phyloP scores from a whole-genome alignment of 345 rosid species.

The Eucalyptus brandiana region DNA sequence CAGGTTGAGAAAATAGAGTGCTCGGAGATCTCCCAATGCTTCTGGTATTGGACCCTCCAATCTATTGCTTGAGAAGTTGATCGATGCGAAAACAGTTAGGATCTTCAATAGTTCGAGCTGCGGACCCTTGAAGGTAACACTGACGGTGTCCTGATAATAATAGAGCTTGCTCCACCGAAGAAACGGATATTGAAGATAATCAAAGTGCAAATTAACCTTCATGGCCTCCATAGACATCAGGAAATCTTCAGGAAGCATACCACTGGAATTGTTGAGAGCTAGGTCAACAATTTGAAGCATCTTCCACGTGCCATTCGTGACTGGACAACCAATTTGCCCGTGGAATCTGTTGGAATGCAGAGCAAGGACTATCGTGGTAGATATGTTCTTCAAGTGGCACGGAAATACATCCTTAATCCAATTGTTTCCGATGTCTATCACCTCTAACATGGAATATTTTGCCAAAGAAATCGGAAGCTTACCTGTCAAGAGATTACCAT shows the following conservation, averaged over 20 bases:
- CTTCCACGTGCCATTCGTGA: not conserved
- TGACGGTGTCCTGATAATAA: constrained; percentile 25
- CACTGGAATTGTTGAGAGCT: not conserved
- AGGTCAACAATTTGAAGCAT: constrained; percentile 37
- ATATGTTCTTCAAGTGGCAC: constrained; percentile 6
- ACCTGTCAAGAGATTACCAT: constrained; percentile 11
- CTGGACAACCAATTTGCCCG: constrained; percentile 14
- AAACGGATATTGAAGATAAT: constrained; percentile 2
- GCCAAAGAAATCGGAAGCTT: constrained; percentile 11
- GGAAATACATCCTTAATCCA: constrained; percentile 17
- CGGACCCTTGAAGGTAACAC: constrained; percentile 29
- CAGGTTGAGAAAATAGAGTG: constrained; percentile 3
- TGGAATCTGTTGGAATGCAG: constrained; percentile 28
- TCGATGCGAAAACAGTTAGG: constrained; percentile 20
- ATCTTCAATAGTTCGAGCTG: constrained; percentile 21
- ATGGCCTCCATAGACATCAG: constrained; percentile 17
- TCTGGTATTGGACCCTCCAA: constrained; percentile 22
- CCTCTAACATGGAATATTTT: constrained; percentile 15
- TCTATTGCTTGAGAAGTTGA: constrained; percentile 18
- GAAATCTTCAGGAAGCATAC: not conserved
- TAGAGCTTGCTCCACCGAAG: not conserved
- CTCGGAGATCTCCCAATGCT: not conserved
- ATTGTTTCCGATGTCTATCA: constrained; percentile 32
- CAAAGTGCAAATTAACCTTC: not conserved
- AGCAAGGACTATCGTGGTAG: constrained; percentile 23